These are phyloP conservation scores for Oryza glumipatula DNA, from an alignment of 176 grass and related monocot genomes.

Conservation along the genomic window DNA sequence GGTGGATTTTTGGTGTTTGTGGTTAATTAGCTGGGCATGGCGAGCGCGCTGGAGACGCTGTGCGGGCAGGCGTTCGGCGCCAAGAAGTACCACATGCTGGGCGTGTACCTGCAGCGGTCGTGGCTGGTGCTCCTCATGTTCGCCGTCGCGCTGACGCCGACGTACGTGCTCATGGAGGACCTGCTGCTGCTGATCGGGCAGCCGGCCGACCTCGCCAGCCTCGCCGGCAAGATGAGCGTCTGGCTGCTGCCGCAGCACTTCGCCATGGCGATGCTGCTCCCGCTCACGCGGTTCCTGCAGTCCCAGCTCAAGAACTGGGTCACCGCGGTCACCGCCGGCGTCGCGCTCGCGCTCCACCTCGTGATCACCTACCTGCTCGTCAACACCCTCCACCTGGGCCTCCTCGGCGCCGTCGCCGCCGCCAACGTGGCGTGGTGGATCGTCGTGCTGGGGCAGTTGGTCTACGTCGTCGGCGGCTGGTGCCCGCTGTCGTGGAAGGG, in stretches of 20 bases:
- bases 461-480: constrained; percentile 43
- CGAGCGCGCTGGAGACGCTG: constrained; percentile 70
- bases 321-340: constrained; percentile 24
- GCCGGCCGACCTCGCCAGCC: constrained; percentile 43
- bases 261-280: constrained; percentile 62
- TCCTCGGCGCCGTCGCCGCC: constrained; percentile 31
- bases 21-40: constrained; percentile 58
- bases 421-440: constrained; percentile 60
- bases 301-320: constrained; percentile 69
- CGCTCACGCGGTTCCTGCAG: constrained; percentile 63
- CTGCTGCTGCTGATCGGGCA: constrained; percentile 57
- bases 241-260: constrained; percentile 65
- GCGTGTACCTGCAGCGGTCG: constrained; percentile 65
- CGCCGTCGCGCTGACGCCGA: constrained; percentile 45
- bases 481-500: constrained; percentile 69
- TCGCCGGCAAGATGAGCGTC: constrained; percentile 46
- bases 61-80: constrained; percentile 65
- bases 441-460: constrained; percentile 41
- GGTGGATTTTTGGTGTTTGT: neutral
- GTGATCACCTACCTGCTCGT: constrained; percentile 56
- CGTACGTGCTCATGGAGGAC: constrained; percentile 53
- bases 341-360: constrained; percentile 45
- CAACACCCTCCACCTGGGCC: neutral
- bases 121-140: constrained; percentile 56
- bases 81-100: constrained; percentile 65